phyloP scores from a whole-genome alignment of 306 rosid genomes.

The Castanospermum australe region DNA sequence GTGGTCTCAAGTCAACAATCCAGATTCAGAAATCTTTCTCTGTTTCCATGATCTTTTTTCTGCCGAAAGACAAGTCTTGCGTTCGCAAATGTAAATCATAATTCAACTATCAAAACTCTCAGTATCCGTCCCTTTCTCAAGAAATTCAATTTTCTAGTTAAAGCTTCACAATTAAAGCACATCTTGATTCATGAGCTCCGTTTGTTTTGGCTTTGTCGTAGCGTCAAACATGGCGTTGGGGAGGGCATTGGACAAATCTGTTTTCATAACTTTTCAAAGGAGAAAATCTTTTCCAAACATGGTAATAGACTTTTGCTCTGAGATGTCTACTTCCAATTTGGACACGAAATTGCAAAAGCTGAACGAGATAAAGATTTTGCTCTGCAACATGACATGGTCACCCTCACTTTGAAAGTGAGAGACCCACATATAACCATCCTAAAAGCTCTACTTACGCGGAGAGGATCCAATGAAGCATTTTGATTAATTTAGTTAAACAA shows the following conservation, averaged over 20 bases:
- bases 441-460: neutral
- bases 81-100: neutral
- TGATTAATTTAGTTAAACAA: no score
- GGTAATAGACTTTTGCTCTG: constrained; percentile 3
- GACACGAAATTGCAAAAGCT: neutral
- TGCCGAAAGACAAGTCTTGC: neutral
- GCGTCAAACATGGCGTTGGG: no score
- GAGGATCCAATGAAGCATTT: neutral
- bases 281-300: no score
- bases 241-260: no score
- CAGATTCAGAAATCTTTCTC: constrained; percentile 2
- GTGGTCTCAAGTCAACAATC: neutral
- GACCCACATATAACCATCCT: neutral
- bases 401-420: neutral
- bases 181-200: no score
- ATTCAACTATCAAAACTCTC: neutral
- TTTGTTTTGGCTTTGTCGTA: no score
- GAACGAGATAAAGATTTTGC: neutral
- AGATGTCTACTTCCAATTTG: neutral
- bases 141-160: neutral
- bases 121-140: neutral
- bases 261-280: no score
- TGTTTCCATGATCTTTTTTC: neutral
- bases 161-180: neutral
- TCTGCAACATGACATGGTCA: no score